Evolutionary conservation across 2,329 filamentous ascomycete species (phyloP).

Genomic region (Ophioceras dolichostomum): DNA sequence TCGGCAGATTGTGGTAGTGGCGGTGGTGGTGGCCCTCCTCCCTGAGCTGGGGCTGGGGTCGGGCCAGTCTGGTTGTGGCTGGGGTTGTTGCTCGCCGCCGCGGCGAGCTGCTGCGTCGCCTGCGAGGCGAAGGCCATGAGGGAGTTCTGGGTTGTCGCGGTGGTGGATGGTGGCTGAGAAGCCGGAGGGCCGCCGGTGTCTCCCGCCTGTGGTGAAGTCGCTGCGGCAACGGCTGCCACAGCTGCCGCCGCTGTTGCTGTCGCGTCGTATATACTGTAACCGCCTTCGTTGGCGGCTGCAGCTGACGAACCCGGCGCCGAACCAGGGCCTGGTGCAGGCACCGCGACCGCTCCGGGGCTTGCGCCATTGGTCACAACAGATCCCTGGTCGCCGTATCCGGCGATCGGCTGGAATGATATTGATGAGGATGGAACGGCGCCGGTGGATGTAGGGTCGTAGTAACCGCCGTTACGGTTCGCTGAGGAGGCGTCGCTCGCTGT

Average conservation of each 20-base stretch:
- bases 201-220: constrained; percentile 7
- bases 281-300: no score
- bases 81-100: no score
- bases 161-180: no score
- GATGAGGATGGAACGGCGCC: no score
- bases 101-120: constrained; percentile 20
- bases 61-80: no score
- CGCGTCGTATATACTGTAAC: no score
- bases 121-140: constrained; percentile 27
- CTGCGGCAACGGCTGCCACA: constrained; percentile 3
- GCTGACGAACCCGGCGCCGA: no score
- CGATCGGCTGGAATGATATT: neutral
- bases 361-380: neutral
- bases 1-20: no score
- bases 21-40: no score
- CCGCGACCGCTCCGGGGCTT: neutral
- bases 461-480: constrained; percentile 8
- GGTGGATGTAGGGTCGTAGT: constrained; percentile 8
- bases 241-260: neutral
- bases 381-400: neutral
- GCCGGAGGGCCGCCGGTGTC: no score
- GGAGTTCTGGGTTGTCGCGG: no score
- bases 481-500: neutral
- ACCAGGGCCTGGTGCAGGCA: neutral
- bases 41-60: no score